Evolutionary conservation across 2,329 filamentous ascomycete species (phyloP), one percentile per base, ranked within the genome.

Genomic region (Gnomoniopsis sp.): DNA sequence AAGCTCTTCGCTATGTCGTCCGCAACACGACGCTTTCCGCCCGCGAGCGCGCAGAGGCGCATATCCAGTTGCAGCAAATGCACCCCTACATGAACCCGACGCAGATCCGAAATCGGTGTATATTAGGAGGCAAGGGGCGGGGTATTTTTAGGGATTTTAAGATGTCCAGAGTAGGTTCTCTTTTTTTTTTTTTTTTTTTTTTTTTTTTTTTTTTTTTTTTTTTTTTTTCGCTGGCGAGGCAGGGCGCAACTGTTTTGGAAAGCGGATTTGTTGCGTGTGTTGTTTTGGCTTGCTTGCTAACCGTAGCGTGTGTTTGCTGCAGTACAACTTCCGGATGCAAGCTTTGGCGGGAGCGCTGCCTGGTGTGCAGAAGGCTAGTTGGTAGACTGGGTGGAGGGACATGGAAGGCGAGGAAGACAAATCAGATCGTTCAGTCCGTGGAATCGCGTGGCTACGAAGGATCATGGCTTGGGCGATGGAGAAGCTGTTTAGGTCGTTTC

Each of bases 61-160:
- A 98, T 79, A 85, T 99, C 58, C 88, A 98, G 77, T 81, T 99
- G 65, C 86, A 89, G 3, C 89, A 96, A 77, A 97, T 98, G 93
- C 93, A 97, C 79, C 87, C 86, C 79, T 98, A 98, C 77, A 98
- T 95, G 38, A 84, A 93, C 62, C 86, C 91, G 59, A 96, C 93
- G 52, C 93, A 97, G 80, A 93, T 99, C 73, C 88, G 89, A 74
- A 98, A 97, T 77, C 81, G 95, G 66, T 99, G 95, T 78, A 88
- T 96, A 55, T 84, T 93, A 72, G 92, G 92, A 65, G 95, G 95
- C n/a, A 92, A 91, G 73, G 88, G 88, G 19, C 84, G 91, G 66
- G 91, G 92, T 88, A 82, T 99, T n/a, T 81, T 98, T 65, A 86
- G 91, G 58, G 93, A 95, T 70, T 99, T 99, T 70, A 91, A 92